These are phyloP conservation scores for Crithidia bombi DNA, from an alignment of 208 protist genomes.

Conservation along the genomic window DNA sequence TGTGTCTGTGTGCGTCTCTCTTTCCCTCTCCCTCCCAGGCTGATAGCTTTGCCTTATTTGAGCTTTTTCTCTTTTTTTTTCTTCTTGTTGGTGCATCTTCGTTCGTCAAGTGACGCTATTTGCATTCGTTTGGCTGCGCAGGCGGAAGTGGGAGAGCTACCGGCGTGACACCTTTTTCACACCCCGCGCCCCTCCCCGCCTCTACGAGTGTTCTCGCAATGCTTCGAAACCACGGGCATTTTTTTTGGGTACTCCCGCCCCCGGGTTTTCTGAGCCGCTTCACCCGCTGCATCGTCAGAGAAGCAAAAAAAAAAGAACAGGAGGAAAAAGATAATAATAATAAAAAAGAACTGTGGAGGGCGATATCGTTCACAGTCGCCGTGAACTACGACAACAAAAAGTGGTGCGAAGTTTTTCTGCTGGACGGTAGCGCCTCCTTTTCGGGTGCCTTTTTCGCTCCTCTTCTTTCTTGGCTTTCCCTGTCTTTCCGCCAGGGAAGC, in stretches of 20 bases:
- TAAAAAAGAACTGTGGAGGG: background rate
- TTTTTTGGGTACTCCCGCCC: background rate
- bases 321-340: background rate
- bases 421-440: too few relatives aligned
- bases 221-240: background rate
- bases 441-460: too few relatives aligned
- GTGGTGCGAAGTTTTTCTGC: too few relatives aligned
- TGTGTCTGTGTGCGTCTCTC: background rate
- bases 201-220: too few relatives aligned
- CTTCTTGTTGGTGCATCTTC: conserved; percentile 3
- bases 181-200: too few relatives aligned
- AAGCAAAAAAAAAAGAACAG: background rate
- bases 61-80: conserved; percentile 9
- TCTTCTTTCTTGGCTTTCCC: too few relatives aligned
- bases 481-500: too few relatives aligned
- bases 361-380: too few relatives aligned
- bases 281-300: background rate
- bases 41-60: conserved; percentile 1
- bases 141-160: conserved; percentile 5
- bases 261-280: conserved; percentile 7
- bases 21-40: background rate
- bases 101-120: conserved; percentile 5
- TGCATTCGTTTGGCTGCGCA: background rate
- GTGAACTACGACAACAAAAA: too few relatives aligned
- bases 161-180: background rate